Percentiles rank a stretch among this genome's conserved stretches.
Conservation (phyloP, 148 eudicot genomes). For the Persicaria tinctoria region DNA sequence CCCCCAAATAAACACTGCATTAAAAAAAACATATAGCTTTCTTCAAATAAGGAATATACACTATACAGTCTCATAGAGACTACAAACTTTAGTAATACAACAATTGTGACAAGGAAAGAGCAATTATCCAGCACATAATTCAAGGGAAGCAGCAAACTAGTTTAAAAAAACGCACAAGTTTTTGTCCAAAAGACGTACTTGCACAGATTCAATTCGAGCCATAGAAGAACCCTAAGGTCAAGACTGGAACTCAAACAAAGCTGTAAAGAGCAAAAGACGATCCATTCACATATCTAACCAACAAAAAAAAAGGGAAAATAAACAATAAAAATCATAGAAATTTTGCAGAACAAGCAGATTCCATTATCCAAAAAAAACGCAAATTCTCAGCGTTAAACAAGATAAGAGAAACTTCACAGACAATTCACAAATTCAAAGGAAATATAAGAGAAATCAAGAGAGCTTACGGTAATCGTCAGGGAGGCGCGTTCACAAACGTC, state of each 20-base stretch:
- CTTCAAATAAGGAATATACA: not conserved
- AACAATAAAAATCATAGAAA: not conserved
- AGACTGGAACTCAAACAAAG: not conserved
- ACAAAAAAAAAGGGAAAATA: not conserved
- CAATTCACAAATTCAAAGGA: not conserved
- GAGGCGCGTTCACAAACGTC: not conserved
- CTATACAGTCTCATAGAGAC: not conserved
- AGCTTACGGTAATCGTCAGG: not conserved
- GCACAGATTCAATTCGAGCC: not conserved
- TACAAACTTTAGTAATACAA: not conserved
- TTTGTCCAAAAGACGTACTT: not conserved
- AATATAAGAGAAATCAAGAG: not conserved
- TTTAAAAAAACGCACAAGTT: not conserved
- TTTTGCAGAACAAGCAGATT: not conserved
- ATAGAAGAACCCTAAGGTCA: slow-evolving; percentile 1
- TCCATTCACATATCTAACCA: not conserved
- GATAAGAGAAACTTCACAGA: not conserved
- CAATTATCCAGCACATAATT: not conserved
- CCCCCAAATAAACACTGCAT: not conserved
- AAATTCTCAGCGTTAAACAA: not conserved
- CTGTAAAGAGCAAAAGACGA: not conserved
- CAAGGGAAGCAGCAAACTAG: not conserved
- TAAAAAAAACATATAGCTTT: not conserved
- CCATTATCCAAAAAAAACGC: not conserved
- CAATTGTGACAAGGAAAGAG: not conserved